Evolutionary conservation across 352 stramenopile species (phyloP).

Genomic region (Peronospora farinosa): DNA sequence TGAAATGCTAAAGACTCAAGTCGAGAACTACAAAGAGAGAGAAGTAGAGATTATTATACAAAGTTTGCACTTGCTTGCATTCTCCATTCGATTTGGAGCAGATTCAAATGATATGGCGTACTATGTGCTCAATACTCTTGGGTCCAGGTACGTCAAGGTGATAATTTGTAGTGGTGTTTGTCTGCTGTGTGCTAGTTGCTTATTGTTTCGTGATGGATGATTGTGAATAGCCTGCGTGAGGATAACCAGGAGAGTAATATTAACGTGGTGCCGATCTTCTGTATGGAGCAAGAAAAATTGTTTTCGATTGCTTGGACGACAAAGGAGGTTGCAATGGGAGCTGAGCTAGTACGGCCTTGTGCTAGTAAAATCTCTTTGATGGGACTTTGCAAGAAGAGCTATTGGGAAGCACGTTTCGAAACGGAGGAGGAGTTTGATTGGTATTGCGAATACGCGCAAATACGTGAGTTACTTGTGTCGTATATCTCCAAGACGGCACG

Average conservation of each 20-base stretch:
- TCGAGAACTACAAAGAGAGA: constrained; percentile 18
- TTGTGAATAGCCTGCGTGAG: constrained; percentile 28
- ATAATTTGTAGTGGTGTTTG: neutral
- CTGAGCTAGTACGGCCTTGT: constrained; percentile 35
- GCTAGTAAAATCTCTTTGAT: constrained; percentile 54
- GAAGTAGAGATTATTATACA: constrained; percentile 30
- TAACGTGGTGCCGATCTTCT: constrained; percentile 44
- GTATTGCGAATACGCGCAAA: constrained; percentile 48
- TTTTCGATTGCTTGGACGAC: constrained; percentile 45
- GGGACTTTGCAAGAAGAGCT: constrained; percentile 51
- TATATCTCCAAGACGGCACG: constrained; percentile 27
- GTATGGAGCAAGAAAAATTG: constrained; percentile 37
- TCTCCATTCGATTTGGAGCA: constrained; percentile 41
- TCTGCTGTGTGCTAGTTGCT: constrained; percentile 2
- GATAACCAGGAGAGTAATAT: constrained; percentile 35
- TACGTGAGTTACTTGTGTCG: constrained; percentile 31
- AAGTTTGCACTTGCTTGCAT: constrained; percentile 39
- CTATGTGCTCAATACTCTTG: constrained; percentile 42
- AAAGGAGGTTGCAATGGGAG: constrained; percentile 22
- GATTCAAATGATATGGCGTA: constrained; percentile 41
- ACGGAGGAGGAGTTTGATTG: constrained; percentile 50
- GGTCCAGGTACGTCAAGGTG: constrained; percentile 24
- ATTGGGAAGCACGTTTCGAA: constrained; percentile 49
- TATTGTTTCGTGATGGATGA: constrained; percentile 2
- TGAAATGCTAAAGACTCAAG: constrained; percentile 5